Conservation (phyloP, 768 basidiomycete species). For the Gelatoporia subvermispora region DNA sequence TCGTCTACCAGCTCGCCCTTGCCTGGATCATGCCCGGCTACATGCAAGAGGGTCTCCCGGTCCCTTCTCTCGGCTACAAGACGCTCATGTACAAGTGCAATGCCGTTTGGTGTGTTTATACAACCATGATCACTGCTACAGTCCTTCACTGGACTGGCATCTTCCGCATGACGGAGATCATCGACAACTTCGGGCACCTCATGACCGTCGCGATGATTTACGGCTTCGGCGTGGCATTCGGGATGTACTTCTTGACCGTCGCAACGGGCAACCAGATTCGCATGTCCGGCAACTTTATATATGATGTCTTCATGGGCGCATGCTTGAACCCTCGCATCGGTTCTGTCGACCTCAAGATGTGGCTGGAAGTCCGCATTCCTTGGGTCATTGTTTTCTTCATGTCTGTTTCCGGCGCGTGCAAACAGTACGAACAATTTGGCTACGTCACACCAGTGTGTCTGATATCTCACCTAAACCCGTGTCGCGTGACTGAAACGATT, state of each 20-base stretch:
- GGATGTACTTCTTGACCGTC: constrained; percentile 77
- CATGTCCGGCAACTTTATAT: constrained; percentile 93
- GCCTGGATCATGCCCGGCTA: constrained; percentile 91
- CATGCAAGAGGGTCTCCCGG: constrained; percentile 91
- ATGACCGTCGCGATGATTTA: constrained; percentile 95
- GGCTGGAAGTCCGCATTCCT: constrained; percentile 93
- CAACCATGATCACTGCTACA: constrained; percentile 71
- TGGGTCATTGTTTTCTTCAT: constrained; percentile 97
- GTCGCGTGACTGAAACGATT: neutral
- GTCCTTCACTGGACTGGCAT: constrained; percentile 72
- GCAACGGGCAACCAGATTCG: constrained; percentile 76
- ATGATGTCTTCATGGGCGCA: constrained; percentile 97
- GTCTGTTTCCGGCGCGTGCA: constrained; percentile 87
- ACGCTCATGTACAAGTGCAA: constrained; percentile 97
- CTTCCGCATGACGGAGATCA: constrained; percentile 91
- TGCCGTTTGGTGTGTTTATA: constrained; percentile 79
- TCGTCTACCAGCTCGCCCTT: constrained; percentile 84
- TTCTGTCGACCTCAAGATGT: constrained; percentile 95
- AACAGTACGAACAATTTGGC: constrained; percentile 90
- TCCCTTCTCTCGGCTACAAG: constrained; percentile 90
- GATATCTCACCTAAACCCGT: neutral
- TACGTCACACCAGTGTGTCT: constrained; percentile 84
- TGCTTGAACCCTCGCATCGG: constrained; percentile 91
- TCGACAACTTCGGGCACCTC: constrained; percentile 92
- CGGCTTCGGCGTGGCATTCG: constrained; percentile 76